Evolutionary conservation across 2,329 filamentous ascomycete species (phyloP).

Genomic region (Sarocladium kiliense): DNA sequence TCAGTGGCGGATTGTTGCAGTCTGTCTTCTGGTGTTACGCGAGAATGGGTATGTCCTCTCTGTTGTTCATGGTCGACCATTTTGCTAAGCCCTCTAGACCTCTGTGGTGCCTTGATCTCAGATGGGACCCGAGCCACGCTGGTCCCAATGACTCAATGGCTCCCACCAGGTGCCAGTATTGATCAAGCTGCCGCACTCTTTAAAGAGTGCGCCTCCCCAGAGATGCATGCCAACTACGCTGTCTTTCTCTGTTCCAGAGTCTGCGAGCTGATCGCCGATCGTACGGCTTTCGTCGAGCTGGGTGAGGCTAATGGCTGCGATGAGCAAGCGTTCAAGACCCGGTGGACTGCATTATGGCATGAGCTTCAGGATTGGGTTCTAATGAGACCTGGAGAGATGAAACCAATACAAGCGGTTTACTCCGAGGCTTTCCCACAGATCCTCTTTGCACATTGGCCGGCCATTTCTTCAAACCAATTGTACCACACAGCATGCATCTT

Average conservation of each 20-base stretch:
- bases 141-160: slow-evolving; percentile 43
- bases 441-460: slow-evolving; percentile 47
- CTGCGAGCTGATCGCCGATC: slow-evolving; percentile 44
- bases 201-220: slow-evolving; percentile 26
- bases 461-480: slow-evolving; percentile 52
- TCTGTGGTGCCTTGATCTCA: slow-evolving; percentile 52
- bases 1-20: slow-evolving; percentile 45
- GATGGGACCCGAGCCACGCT: slow-evolving; percentile 45
- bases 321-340: slow-evolving; percentile 30
- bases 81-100: slow-evolving; percentile 28
- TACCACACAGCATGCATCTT: slow-evolving; percentile 52
- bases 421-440: slow-evolving; percentile 44
- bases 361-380: slow-evolving; percentile 43
- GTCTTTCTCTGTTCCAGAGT: slow-evolving; percentile 51
- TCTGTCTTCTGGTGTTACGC: slow-evolving; percentile 56
- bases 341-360: slow-evolving; percentile 44
- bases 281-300: slow-evolving; percentile 42
- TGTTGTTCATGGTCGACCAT: neutral
- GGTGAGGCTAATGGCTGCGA: slow-evolving; percentile 39
- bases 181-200: slow-evolving; percentile 31
- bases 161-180: slow-evolving; percentile 31
- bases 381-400: slow-evolving; percentile 40
- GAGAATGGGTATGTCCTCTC: slow-evolving; percentile 40
- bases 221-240: slow-evolving; percentile 55
- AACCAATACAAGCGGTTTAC: slow-evolving; percentile 37